Base-by-base conservation (phyloP, 2,329 filamentous ascomycete species). In the Coniella vitis region DNA sequence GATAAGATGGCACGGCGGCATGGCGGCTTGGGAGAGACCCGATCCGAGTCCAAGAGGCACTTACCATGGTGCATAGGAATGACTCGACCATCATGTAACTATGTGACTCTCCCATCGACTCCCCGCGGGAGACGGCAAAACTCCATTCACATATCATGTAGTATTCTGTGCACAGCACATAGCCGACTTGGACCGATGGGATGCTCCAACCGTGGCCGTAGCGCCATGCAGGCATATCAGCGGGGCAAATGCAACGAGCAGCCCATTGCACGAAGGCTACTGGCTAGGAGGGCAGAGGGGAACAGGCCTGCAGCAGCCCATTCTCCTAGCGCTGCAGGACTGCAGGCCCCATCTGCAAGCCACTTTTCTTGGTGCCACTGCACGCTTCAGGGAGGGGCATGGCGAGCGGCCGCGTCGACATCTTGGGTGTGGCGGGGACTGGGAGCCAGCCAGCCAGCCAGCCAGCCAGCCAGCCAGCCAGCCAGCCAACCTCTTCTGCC, bases 301-400 rank as follows among this genome's bases (percentile, higher is more conserved):
- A n/a, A n/a, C n/a, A n/a, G 36, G 45, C 36, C 5, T 39, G 12
- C 22, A 42, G 41, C 20, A 49, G 38, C 38, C 25, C 25, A 34
- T 31, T 25, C 19, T 44, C 39, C 47, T 49, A 49, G 42, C 34
- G 47, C 47, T 37, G 36, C 41, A 40, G 36, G 25, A 41, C 54
- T 55, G 54, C 55, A 54, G 52, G 51, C 5, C 25, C 45, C 47
- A 20, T 45, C 48, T 51, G 44, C 49, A 51, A 43, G 50, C 51
- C 50, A 51, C 53, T 29, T 29, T 29, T 60, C 47, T 51, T 41
- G 47, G 48, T 42, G 48, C 49, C 51, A 51, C 53, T 61, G 60
- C 60, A 59, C 51, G 56, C 54, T 49, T 56, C 55, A 61, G 59
- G 60, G 56, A 58, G 54, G 49, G 53, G 41, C 21, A 39, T 31